These are phyloP conservation scores for Gleditsia sinensis DNA, from an alignment of 306 rosid species.

Conservation along the genomic window DNA sequence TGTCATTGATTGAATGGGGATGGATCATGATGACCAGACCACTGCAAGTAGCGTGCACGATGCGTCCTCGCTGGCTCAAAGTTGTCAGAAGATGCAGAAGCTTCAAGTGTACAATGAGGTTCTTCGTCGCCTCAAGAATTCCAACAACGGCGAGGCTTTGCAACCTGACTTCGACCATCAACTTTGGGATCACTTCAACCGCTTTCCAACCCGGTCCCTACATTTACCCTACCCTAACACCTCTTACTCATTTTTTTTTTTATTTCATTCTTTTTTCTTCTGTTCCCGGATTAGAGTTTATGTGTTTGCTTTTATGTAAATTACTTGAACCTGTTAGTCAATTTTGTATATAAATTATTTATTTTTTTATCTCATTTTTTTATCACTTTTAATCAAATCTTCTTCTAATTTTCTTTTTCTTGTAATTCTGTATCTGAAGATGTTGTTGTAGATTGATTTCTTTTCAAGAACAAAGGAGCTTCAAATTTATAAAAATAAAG, in stretches of 20 bases:
- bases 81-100: slow-evolving; percentile 67
- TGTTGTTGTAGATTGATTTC: background rate
- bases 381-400: too few species aligned
- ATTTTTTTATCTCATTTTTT: background rate
- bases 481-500: background rate
- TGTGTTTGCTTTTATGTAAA: background rate
- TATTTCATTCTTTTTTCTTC: too few species aligned
- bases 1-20: slow-evolving; percentile 13
- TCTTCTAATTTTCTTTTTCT: background rate
- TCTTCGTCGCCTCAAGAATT: slow-evolving; percentile 84
- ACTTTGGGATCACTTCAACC: slow-evolving; percentile 95
- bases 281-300: background rate
- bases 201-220: slow-evolving; percentile 88
- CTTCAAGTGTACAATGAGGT: slow-evolving; percentile 85
- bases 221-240: slow-evolving; percentile 22
- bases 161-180: slow-evolving; percentile 82
- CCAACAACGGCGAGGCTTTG: slow-evolving; percentile 59
- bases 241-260: background rate
- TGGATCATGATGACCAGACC: slow-evolving; percentile 66
- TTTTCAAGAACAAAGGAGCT: background rate
- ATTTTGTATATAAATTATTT: too few species aligned
- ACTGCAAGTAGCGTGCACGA: slow-evolving; percentile 56
- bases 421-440: background rate
- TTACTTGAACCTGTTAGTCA: background rate
- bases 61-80: slow-evolving; percentile 45